Conservation (phyloP, 164 flowering plant species). For the Macadamia tetraphylla region DNA sequence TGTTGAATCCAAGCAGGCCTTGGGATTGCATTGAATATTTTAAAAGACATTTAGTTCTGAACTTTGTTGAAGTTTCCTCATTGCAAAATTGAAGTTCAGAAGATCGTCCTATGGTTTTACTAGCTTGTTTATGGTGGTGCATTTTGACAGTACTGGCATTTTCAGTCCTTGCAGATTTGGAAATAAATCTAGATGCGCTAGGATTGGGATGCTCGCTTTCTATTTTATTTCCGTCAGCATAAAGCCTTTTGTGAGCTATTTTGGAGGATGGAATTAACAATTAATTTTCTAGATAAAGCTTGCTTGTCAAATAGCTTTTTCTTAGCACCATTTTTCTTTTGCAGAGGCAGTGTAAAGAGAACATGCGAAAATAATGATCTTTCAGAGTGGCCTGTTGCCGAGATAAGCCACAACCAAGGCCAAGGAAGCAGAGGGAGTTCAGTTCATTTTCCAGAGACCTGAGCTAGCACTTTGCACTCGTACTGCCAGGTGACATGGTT, state of each 20-base stretch:
- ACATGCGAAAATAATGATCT: constrained; percentile 23
- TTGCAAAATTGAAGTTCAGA: not conserved
- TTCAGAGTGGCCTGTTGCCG: constrained; percentile 20
- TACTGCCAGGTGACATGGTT: constrained; percentile 79
- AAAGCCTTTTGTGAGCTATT: not conserved
- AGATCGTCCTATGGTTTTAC: not conserved
- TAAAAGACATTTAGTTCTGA: not conserved
- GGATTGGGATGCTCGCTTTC: not conserved
- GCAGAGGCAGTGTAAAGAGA: constrained; percentile 43
- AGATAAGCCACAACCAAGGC: constrained; percentile 26
- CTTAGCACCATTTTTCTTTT: constrained; percentile 14
- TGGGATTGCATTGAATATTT: not conserved
- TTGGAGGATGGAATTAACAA: not conserved
- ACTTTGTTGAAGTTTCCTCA: not conserved
- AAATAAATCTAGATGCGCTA: not conserved
- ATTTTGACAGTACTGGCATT: not conserved
- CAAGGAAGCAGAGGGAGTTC: constrained; percentile 46
- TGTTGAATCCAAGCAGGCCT: not conserved
- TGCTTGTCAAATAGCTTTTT: not conserved
- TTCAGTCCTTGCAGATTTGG: not conserved
- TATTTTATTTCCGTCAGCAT: not conserved
- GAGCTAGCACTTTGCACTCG: constrained; percentile 53
- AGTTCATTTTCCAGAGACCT: constrained; percentile 68
- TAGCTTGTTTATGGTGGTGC: not conserved
- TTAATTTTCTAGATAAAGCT: not conserved